Evolutionary conservation across 2,329 filamentous ascomycete species (phyloP).

Genomic region (Cladosporium oxysporum): DNA sequence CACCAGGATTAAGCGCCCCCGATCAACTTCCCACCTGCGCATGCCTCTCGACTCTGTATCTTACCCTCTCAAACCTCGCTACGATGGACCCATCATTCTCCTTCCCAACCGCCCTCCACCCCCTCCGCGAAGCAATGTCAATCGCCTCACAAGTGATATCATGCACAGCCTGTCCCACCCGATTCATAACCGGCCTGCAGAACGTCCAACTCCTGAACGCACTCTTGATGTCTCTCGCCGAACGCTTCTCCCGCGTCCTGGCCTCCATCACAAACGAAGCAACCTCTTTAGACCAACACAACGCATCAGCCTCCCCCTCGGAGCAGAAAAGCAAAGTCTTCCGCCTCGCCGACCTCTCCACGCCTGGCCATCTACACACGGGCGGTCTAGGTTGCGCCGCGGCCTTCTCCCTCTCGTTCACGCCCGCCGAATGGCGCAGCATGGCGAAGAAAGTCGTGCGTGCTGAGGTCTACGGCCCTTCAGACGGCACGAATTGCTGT

Average conservation of each 20-base stretch:
- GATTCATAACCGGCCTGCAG: constrained; percentile 47
- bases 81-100: constrained; percentile 36
- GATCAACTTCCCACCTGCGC: constrained; percentile 36
- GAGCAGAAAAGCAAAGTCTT: constrained; percentile 39
- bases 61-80: constrained; percentile 46
- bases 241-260: constrained; percentile 46
- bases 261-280: constrained; percentile 44
- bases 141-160: constrained; percentile 42
- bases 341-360: constrained; percentile 46
- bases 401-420: constrained; percentile 48
- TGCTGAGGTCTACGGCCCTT: constrained; percentile 45
- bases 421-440: constrained; percentile 45
- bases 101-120: constrained; percentile 47
- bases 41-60: constrained; percentile 50
- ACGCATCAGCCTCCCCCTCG: background rate
- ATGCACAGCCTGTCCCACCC: constrained; percentile 46
- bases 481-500: constrained; percentile 31
- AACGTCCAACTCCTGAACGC: constrained; percentile 47
- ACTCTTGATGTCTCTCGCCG: constrained; percentile 45
- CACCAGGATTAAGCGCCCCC: background rate
- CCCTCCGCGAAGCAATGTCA: constrained; percentile 46
- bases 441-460: constrained; percentile 49
- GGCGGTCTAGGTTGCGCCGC: constrained; percentile 46
- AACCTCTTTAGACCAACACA: constrained; percentile 26
- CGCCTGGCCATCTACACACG: constrained; percentile 46